phyloP scores from a whole-genome alignment of 2,329 filamentous ascomycete genomes.

The Alternaria sp. region DNA sequence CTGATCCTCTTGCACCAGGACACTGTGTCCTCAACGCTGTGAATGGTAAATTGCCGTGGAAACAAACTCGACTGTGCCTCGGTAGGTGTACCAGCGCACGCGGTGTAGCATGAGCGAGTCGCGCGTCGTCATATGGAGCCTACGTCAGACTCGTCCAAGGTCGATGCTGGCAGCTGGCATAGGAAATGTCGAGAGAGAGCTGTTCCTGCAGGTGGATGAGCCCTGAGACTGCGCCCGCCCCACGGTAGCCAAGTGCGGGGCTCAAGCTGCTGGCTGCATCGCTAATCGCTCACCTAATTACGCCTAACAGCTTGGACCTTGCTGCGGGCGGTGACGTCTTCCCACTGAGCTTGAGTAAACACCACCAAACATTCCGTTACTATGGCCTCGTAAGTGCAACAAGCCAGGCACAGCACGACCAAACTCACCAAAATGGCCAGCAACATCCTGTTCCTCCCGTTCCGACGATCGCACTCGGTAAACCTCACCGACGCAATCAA shows the following conservation, averaged over 20 bases:
- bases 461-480: slow-evolving; percentile 82
- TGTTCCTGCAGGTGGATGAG: slow-evolving; percentile 20
- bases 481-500: slow-evolving; percentile 84
- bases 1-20: slow-evolving; percentile 4
- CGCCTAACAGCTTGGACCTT: slow-evolving; percentile 21
- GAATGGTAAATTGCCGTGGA: slow-evolving; percentile 4
- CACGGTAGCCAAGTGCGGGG: slow-evolving; percentile 24
- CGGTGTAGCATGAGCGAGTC: neutral
- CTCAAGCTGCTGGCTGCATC: slow-evolving; percentile 12
- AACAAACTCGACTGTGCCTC: neutral
- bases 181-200: neutral
- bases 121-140: neutral
- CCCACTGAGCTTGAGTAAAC: slow-evolving; percentile 27
- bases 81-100: neutral
- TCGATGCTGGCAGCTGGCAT: neutral
- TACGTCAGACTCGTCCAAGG: neutral
- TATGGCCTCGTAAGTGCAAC: slow-evolving; percentile 42
- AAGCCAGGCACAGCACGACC: neutral
- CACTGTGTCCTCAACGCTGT: slow-evolving; percentile 16
- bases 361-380: slow-evolving; percentile 21
- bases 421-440: slow-evolving; percentile 37
- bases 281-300: slow-evolving; percentile 12
- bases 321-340: slow-evolving; percentile 37
- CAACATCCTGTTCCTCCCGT: slow-evolving; percentile 81
- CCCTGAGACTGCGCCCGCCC: slow-evolving; percentile 14